A percentile compares a stretch with the other conserved stretches of the same genome.
Evolutionary conservation across 2,329 filamentous ascomycete species (phyloP).

Genomic region (Neonectria punicea): DNA sequence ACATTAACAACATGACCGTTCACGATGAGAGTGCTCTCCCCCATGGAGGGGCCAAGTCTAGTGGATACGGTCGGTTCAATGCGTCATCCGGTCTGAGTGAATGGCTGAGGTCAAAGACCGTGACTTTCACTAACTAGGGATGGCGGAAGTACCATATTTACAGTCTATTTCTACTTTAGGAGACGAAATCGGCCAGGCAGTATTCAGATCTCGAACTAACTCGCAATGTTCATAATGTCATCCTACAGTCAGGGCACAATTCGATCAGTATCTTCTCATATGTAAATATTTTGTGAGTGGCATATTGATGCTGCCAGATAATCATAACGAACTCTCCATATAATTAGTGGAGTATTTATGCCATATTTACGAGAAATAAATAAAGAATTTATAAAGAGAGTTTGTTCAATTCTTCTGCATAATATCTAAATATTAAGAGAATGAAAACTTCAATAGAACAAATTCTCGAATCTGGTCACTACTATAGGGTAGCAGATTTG

Average conservation of each 20-base stretch:
- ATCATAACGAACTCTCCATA: too few relatives aligned
- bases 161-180: too few relatives aligned
- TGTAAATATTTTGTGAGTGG: too few relatives aligned
- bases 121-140: conserved; percentile 62
- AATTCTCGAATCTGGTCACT: neutral
- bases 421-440: neutral
- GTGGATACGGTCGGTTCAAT: conserved; percentile 72
- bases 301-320: too few relatives aligned
- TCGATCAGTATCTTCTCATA: too few relatives aligned
- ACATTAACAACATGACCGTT: conserved; percentile 74
- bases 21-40: conserved; percentile 73
- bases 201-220: too few relatives aligned
- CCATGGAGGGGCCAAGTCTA: conserved; percentile 73
- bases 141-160: neutral
- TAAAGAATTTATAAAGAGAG: too few relatives aligned
- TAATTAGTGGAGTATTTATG: too few relatives aligned
- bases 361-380: too few relatives aligned
- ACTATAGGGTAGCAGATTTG: conserved; percentile 32
- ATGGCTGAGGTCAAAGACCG: conserved; percentile 71
- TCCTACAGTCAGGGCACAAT: too few relatives aligned
- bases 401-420: neutral
- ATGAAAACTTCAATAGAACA: too few relatives aligned
- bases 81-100: conserved; percentile 64
- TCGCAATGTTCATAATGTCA: too few relatives aligned
- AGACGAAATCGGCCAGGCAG: neutral